Base-by-base conservation (phyloP, 202 grass and related monocot genomes). In the Hordeum pubiflorum region DNA sequence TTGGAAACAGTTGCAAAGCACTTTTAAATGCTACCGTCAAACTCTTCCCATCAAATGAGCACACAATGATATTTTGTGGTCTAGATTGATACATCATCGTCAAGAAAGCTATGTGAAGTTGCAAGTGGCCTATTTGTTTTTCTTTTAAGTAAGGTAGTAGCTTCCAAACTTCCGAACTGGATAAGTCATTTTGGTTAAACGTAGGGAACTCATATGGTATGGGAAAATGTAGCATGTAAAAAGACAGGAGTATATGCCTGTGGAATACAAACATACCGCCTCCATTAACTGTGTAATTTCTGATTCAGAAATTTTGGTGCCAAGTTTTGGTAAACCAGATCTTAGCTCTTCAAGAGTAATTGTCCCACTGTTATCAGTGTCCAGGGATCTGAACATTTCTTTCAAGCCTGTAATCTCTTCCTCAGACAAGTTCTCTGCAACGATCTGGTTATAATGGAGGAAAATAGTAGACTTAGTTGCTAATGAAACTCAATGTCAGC, bases 351-450 rank as follows among this genome's bases (percentile, higher is more conserved):
- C 92, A 63, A 93, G 89, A 74, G 92, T 95, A 78, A 99, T 99
- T 58, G 90, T 95, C 75, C 96, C 96, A 81, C 90, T 99, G 88
- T 99, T 95, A 76, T 99, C 96, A 3, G 96, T 89, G 75, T 99
- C 96, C 46, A 99, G 88, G 48, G 96, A 95, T 83, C 90, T 99
- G 81, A 99, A 99, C 86, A 99, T 88, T 83, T 93, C 96, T 87
- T 99, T 99, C 40, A 99, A 93, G 77, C 96, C 96, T 79, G 84
- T 86, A 63, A 99, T 99, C 81, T 99, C 96, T 85, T 99, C 96
- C 55, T 95, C 96, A 66, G 92, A 99, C 59, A 99, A 91, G 39
- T 91, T 95, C 85, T 99, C 90, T 10, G 96, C 96, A 65, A 95
- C 89, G 7, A 99, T 79, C 96, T 99, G 69, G 34, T 75, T 55